Evolutionary conservation across 345 rosid species (phyloP).

Genomic region (Moricandia arvensis): DNA sequence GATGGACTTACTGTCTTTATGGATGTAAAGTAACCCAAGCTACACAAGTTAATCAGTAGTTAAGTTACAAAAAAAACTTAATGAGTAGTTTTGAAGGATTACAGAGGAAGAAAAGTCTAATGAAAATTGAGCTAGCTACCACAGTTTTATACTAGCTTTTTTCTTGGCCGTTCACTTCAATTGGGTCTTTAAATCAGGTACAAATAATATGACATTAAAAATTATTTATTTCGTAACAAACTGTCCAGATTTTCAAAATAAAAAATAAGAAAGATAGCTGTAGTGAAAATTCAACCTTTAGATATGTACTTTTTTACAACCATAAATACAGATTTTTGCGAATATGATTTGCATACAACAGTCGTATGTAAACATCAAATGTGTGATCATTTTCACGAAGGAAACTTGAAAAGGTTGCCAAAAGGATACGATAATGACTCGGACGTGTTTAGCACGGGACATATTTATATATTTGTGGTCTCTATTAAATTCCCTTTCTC

Average conservation of each 20-base stretch:
- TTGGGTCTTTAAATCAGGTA: not conserved
- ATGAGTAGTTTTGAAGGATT: not conserved
- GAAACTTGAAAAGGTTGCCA: constrained; percentile 21
- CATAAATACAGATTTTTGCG: not conserved
- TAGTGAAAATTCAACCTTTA: not conserved
- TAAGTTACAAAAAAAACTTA: too few species aligned
- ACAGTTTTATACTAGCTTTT: not conserved
- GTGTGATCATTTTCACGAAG: constrained; percentile 26
- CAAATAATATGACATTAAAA: not conserved
- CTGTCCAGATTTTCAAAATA: not conserved
- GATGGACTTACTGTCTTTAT: not conserved
- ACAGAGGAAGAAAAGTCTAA: not conserved
- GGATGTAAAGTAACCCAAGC: not conserved
- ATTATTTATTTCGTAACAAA: not conserved
- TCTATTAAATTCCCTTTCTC: constrained; percentile 2
- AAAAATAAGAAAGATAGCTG: not conserved
- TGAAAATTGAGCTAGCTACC: not conserved
- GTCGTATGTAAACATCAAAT: not conserved
- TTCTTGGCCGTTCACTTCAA: not conserved
- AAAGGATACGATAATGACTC: constrained; percentile 32
- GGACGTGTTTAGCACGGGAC: constrained; percentile 28
- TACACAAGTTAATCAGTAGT: too few species aligned
- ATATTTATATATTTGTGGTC: constrained; percentile 14
- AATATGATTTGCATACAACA: constrained; percentile 18
- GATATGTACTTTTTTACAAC: not conserved